These are phyloP conservation scores for Mortierella polycephala DNA, from an alignment of 371 early-diverging fungal species.

Conservation along the genomic window DNA sequence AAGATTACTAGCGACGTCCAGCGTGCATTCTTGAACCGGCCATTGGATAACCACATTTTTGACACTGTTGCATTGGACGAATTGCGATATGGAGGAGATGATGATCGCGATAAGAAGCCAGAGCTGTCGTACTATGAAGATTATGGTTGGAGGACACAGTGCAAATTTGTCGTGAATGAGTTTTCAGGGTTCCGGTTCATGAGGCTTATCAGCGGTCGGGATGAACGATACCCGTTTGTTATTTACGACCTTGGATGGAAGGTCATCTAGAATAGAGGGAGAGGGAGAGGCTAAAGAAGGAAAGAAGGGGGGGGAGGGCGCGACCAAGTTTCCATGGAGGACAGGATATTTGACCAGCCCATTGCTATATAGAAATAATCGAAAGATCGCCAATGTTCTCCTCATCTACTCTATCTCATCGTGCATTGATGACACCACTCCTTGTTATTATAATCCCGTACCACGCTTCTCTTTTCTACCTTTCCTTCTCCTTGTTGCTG, in stretches of 20 bases:
- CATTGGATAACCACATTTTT: conserved; percentile 28
- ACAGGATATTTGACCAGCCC: too few species aligned
- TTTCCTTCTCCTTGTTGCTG: too few species aligned
- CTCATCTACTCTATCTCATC: too few species aligned
- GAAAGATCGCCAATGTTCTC: too few species aligned
- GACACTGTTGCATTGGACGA: conserved; percentile 22
- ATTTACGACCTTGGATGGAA: conserved; percentile 54
- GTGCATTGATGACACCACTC: too few species aligned
- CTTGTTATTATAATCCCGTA: too few species aligned
- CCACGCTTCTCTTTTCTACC: too few species aligned
- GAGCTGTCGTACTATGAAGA: conserved; percentile 36
- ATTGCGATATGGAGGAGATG: conserved; percentile 12
- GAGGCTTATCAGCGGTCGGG: conserved; percentile 41
- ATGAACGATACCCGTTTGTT: conserved; percentile 49
- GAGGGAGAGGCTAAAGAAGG: background rate
- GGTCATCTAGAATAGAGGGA: conserved; percentile 18
- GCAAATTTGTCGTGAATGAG: conserved; percentile 47
- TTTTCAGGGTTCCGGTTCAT: conserved; percentile 47
- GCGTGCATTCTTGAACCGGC: conserved; percentile 37
- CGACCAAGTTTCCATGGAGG: background rate
- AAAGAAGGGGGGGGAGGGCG: background rate
- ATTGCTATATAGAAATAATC: too few species aligned
- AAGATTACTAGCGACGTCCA: conserved; percentile 14
- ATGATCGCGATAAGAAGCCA: conserved; percentile 7
- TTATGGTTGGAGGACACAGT: conserved; percentile 52